A percentile compares a stretch with the other conserved stretches of the same genome.
Evolutionary conservation across 2,329 filamentous ascomycete genomes (phyloP).

Genomic region (Cladosporium sp.): DNA sequence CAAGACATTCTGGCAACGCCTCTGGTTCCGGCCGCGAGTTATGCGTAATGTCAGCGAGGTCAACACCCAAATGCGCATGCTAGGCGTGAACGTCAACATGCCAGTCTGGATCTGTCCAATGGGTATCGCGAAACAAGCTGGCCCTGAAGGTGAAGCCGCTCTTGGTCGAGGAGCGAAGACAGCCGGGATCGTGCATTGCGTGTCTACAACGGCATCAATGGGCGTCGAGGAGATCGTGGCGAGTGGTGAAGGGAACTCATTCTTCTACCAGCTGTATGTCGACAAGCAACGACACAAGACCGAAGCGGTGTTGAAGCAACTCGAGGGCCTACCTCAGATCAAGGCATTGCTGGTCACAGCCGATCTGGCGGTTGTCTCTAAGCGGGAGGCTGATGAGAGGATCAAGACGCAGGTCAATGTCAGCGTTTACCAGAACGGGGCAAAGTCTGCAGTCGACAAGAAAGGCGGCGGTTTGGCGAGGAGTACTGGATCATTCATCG

Average conservation of each 20-base stretch:
- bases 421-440: constrained; percentile 63
- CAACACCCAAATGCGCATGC: constrained; percentile 31
- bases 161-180: constrained; percentile 29
- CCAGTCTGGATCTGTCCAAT: constrained; percentile 37
- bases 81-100: constrained; percentile 31
- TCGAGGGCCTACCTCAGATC: constrained; percentile 43
- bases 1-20: constrained; percentile 37
- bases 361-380: constrained; percentile 55
- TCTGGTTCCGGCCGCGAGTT: constrained; percentile 46
- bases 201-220: constrained; percentile 29
- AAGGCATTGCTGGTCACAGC: constrained; percentile 57
- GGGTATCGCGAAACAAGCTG: constrained; percentile 28
- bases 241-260: constrained; percentile 25
- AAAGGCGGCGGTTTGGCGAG: constrained; percentile 54
- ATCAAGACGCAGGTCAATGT: constrained; percentile 44
- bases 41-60: constrained; percentile 39
- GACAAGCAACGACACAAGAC: constrained; percentile 53
- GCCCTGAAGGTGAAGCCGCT: constrained; percentile 32
- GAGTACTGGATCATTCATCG: constrained; percentile 54
- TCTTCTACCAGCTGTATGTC: constrained; percentile 61
- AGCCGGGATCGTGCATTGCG: constrained; percentile 31
- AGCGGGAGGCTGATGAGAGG: constrained; percentile 48
- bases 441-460: constrained; percentile 46
- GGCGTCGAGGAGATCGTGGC: constrained; percentile 30
- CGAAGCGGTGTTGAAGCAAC: constrained; percentile 46